Evolutionary conservation across 345 rosid species (phyloP).

Genomic region (Brassica napus): Da-Ae NC_063447.1:54899501-54900000

Average conservation of each 20-base stretch:
- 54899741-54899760: not conserved
- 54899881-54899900: conserved; percentile 48
- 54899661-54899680: conserved; percentile 31
- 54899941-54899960: conserved; percentile 89
- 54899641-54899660: conserved; percentile 14
- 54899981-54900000: conserved; percentile 80
- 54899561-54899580: not conserved
- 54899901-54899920: conserved; percentile 73
- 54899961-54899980: conserved; percentile 96
- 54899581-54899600: not conserved
- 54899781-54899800: conserved; percentile 7
- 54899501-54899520: not conserved
- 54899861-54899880: conserved; percentile 47
- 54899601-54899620: not conserved
- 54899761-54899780: conserved; percentile 30
- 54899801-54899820: not conserved
- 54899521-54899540: not conserved
- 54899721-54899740: not conserved
- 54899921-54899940: conserved; percentile 72
- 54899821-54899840: not conserved
- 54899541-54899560: not conserved
- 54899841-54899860: conserved; percentile 65
- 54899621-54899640: conserved; percentile 5
- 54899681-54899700: conserved; percentile 9
- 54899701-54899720: conserved; percentile 22